phyloP scores from a whole-genome alignment of 208 protist species.

The Trypanosoma cruzi region DNA sequence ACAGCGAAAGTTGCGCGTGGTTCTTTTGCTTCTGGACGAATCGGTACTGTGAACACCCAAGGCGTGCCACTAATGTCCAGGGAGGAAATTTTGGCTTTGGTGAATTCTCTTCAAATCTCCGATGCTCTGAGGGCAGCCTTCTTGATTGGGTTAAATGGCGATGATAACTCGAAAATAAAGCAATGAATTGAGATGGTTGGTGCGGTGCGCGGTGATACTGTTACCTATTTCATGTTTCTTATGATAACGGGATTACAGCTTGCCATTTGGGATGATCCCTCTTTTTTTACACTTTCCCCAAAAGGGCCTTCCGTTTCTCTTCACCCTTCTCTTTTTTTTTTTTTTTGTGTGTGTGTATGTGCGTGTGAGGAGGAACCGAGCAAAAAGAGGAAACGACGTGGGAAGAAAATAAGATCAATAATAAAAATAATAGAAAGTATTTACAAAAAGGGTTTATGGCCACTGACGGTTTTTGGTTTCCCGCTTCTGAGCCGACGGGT shows the following conservation, averaged over 20 bases:
- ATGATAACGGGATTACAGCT: background rate
- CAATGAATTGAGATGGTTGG: background rate
- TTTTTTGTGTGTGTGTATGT: background rate
- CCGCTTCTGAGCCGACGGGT: constrained; percentile 11
- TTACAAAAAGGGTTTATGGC: background rate
- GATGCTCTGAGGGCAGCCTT: constrained; percentile 36
- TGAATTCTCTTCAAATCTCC: constrained; percentile 35
- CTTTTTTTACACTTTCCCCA: too few relatives aligned
- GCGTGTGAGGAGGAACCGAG: background rate
- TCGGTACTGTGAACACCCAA: constrained; percentile 19
- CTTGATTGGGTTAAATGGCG: constrained; percentile 40
- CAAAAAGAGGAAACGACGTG: background rate
- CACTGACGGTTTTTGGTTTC: constrained; percentile 22
- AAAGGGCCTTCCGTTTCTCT: background rate
- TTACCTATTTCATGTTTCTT: background rate
- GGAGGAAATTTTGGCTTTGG: constrained; percentile 36
- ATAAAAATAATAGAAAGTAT: background rate
- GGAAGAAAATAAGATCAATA: background rate
- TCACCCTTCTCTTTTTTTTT: constrained; percentile 4
- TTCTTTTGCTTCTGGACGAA: constrained; percentile 7
- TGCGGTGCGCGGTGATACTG: background rate
- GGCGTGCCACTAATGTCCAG: constrained; percentile 31
- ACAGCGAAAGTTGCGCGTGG: background rate
- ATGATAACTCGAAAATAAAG: background rate
- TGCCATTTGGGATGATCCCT: background rate